These are phyloP conservation scores for Fusarium pseudocircinatum DNA, from an alignment of 2,329 filamentous ascomycete species.

Conservation along the genomic window DNA sequence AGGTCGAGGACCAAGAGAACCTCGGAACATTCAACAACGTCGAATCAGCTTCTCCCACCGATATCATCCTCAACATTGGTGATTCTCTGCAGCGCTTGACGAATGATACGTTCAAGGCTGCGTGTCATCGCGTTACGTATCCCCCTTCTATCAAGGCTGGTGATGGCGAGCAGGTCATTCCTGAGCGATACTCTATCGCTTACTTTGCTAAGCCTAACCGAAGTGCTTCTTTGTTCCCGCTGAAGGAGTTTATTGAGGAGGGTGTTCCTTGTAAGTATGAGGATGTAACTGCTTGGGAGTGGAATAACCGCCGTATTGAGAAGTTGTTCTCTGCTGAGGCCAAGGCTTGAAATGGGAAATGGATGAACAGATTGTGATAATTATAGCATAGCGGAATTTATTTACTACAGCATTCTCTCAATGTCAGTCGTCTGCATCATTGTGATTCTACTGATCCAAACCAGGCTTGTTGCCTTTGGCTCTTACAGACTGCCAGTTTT, in stretches of 20 bases:
- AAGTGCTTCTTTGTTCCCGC: slow-evolving; percentile 40
- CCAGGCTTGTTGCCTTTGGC: not conserved
- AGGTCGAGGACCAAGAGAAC: slow-evolving; percentile 43
- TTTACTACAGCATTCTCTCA: not conserved
- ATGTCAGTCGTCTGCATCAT: fast-evolving
- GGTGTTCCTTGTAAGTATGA: slow-evolving; percentile 41
- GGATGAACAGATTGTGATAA: not conserved
- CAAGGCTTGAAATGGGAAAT: not conserved
- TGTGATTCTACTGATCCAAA: not conserved
- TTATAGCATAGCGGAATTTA: slow-evolving; percentile 8
- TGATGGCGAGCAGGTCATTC: slow-evolving; percentile 37
- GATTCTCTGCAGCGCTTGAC: slow-evolving; percentile 53
- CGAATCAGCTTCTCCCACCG: slow-evolving; percentile 34
- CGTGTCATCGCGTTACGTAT: slow-evolving; percentile 48
- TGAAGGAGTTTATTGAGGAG: slow-evolving; percentile 45
- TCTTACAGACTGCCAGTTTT: not conserved
- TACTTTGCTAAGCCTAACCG: slow-evolving; percentile 48
- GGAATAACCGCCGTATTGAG: slow-evolving; percentile 42
- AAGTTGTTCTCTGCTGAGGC: slow-evolving; percentile 31
- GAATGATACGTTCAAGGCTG: slow-evolving; percentile 48
- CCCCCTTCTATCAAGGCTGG: slow-evolving; percentile 36
- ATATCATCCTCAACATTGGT: slow-evolving; percentile 53
- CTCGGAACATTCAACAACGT: slow-evolving; percentile 40
- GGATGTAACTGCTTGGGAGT: slow-evolving; percentile 49
- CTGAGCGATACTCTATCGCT: slow-evolving; percentile 41